Evolutionary conservation across 768 basidiomycete genomes (phyloP), one percentile per base, ranked within the genome.

Genomic region (Calocera cornea): DNA sequence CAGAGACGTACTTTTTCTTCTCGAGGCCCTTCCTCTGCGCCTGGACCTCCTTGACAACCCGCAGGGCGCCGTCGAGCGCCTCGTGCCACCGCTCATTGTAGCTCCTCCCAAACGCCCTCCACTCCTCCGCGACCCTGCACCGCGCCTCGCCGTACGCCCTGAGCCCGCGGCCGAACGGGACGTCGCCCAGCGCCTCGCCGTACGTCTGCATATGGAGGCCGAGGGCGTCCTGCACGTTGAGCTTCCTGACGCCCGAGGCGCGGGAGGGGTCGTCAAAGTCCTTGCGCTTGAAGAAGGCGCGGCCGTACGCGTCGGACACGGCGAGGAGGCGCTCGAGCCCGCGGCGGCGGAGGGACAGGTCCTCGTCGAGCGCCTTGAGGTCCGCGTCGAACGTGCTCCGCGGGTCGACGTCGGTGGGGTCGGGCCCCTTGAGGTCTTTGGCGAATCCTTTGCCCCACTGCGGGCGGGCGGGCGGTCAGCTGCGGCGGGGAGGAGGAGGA

Each of bases 361-460:
- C 54, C 11, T 27, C 24, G 22, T 60, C 54, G 14, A 60, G 54
- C 8, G 54, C 11, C 5, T 16, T 12, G 54, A 60, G 54, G 14
- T 60, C 54, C 14, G 14, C 54, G 54, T 60, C 54, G 54, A 60
- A 14, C 22, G 54, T 22, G 2, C 14, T 29, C 16, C 14, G 31
- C 7, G 31, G 44, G 19, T 47, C 44, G 19, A 47, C 19, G 19
- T 60, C 27, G 14, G 14, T 10, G 31, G 14, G 5, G 14, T 27
- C 24, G 24, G 54, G 54, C 22, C 54, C 54, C 31, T 60, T 60
- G 2, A 60, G 54, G 54, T 60, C 54, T 60, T 60, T 60, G 2
- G 27, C 54, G 19, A 60, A 60, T 11, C 54, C 54, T 60, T 60
- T 60, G 54, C 54, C 54, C 54, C 54, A 60, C 54, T 60, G 54